Evolutionary conservation across 257 asterid species (phyloP).

Genomic region (Perilla frutescens): DNA sequence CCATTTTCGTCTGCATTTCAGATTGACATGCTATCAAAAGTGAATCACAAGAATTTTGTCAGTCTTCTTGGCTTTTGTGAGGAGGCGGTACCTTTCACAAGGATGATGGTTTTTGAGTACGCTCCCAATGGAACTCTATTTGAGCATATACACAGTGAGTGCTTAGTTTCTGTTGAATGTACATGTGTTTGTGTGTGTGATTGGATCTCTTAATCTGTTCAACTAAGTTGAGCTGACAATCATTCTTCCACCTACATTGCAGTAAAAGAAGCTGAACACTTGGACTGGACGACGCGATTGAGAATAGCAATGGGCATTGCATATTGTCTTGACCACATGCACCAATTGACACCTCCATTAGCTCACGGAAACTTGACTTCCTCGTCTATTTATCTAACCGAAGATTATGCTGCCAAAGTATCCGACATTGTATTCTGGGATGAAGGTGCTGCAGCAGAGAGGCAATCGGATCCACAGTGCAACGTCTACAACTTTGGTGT

Average conservation of each 20-base stretch:
- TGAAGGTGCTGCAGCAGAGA: slow-evolving; percentile 48
- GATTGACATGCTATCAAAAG: slow-evolving; percentile 74
- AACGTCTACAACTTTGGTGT: slow-evolving; percentile 88
- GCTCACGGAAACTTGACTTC: slow-evolving; percentile 72
- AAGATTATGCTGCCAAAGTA: slow-evolving; percentile 87
- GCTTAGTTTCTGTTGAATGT: neutral
- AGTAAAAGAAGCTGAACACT: slow-evolving; percentile 95
- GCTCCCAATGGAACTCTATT: slow-evolving; percentile 95
- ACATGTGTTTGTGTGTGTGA: too few species aligned
- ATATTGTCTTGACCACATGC: slow-evolving; percentile 85
- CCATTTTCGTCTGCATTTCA: slow-evolving; percentile 32
- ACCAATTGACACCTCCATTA: slow-evolving; percentile 61
- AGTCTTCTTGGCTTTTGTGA: slow-evolving; percentile 81
- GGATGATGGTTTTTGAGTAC: slow-evolving; percentile 91
- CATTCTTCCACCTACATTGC: slow-evolving; percentile 36
- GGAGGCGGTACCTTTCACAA: slow-evolving; percentile 81
- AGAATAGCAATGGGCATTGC: slow-evolving; percentile 85
- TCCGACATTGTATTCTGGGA: slow-evolving; percentile 67
- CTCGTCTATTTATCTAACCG: slow-evolving; percentile 66
- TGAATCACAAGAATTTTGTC: slow-evolving; percentile 85
- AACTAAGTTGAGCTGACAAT: neutral
- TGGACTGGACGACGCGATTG: slow-evolving; percentile 77
- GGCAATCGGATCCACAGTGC: slow-evolving; percentile 44
- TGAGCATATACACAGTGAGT: slow-evolving; percentile 91
- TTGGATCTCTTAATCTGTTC: neutral